Evolutionary conservation across 352 stramenopile genomes (phyloP).

Genomic region (Pythium monospermum): DNA sequence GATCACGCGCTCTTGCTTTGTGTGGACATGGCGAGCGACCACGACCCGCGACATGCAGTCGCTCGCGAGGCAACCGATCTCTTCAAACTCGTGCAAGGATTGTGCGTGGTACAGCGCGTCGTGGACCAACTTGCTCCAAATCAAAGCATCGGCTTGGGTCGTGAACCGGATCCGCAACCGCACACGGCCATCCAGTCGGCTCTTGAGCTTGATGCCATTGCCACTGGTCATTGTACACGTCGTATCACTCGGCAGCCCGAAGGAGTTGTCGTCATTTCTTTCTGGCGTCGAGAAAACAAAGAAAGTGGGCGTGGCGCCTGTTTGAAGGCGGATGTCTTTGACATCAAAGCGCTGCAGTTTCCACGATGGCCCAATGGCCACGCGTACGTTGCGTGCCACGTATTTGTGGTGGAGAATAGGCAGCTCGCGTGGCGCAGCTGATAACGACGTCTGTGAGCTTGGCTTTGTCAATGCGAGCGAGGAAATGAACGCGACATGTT

Average conservation of each 20-base stretch:
- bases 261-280: background rate
- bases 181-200: constrained; percentile 12
- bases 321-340: constrained; percentile 34
- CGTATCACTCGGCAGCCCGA: constrained; percentile 27
- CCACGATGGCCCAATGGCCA: constrained; percentile 45
- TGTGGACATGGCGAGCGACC: constrained; percentile 8
- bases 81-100: constrained; percentile 29
- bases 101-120: constrained; percentile 32
- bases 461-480: constrained; percentile 1
- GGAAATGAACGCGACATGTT: too few species aligned
- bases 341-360: constrained; percentile 40
- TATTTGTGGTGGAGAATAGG: constrained; percentile 50
- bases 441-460: background rate
- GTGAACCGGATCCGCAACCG: constrained; percentile 43
- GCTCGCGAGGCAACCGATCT: constrained; percentile 16
- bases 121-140: constrained; percentile 40
- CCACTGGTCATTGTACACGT: constrained; percentile 21
- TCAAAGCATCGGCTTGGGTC: constrained; percentile 40
- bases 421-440: constrained; percentile 16
- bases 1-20: constrained; percentile 34
- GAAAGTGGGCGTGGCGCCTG: constrained; percentile 24
- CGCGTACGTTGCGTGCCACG: constrained; percentile 35
- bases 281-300: constrained; percentile 21
- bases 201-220: constrained; percentile 36
- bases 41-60: constrained; percentile 14